phyloP scores from a whole-genome alignment of 2,329 filamentous ascomycete genomes.

The Penicillium decumbens region DNA sequence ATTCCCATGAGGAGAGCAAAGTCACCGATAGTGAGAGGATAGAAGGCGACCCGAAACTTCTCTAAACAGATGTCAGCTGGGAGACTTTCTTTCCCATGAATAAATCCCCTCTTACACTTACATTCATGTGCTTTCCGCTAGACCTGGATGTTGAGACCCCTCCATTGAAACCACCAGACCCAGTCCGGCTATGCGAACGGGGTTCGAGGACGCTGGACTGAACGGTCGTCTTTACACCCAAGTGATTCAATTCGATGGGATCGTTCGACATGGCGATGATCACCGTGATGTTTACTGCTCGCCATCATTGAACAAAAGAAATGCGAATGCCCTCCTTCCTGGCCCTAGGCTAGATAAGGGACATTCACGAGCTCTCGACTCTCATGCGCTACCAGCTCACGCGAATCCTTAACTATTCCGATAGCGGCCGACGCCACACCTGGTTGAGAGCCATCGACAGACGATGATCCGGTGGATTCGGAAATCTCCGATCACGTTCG shows the following conservation, averaged over 20 bases:
- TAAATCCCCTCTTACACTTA: constrained; percentile 5
- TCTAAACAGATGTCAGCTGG: constrained; percentile 1
- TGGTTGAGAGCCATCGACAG: not conserved
- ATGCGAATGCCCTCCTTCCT: not conserved
- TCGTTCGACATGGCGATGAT: constrained; percentile 7
- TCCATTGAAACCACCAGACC: constrained; percentile 8
- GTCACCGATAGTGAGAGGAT: constrained; percentile 15
- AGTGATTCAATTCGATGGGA: constrained; percentile 4
- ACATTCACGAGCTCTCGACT: not conserved
- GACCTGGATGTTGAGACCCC: constrained; percentile 12
- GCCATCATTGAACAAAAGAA: not conserved
- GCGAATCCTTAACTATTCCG: constrained; percentile 10
- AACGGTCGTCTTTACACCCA: constrained; percentile 5
- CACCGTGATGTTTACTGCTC: not conserved
- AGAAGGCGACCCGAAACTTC: constrained; percentile 14
- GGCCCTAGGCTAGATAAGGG: not conserved
- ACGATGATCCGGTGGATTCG: not conserved
- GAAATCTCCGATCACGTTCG: not conserved
- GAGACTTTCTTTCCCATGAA: not conserved
- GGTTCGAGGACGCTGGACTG: constrained; percentile 1
- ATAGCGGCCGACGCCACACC: not conserved
- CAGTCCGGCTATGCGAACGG: constrained; percentile 3
- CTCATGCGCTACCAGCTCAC: constrained; percentile 1
- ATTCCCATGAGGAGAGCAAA: constrained; percentile 15
- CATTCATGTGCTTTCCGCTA: constrained; percentile 12